phyloP scores from a whole-genome alignment of 208 protist genomes.

The Acanthamoeba castellanii region DNA sequence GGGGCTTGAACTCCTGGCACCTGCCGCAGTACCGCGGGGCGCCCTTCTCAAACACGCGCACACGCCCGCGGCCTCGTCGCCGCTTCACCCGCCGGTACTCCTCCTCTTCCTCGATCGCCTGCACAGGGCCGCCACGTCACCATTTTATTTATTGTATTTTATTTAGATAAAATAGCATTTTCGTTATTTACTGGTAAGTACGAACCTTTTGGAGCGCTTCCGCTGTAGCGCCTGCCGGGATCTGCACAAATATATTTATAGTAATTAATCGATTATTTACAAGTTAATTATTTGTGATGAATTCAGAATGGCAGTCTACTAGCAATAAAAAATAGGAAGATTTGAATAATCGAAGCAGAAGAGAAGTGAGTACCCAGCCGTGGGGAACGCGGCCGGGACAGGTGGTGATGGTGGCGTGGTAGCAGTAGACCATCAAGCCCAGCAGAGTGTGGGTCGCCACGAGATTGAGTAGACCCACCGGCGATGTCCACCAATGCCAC shows the following conservation, averaged over 20 bases:
- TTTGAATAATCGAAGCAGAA: too few species aligned
- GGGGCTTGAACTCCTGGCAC: slow-evolving; percentile 72
- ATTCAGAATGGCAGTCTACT: not conserved
- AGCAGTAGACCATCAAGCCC: slow-evolving; percentile 17
- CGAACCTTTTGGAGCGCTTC: slow-evolving; percentile 9
- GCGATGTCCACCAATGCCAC: not conserved
- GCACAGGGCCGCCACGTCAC: not conserved
- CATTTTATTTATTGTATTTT: not conserved
- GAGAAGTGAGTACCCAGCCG: not conserved
- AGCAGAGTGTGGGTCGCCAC: not conserved
- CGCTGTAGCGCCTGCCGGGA: not conserved
- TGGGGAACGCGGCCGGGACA: not conserved
- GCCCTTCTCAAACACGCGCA: not conserved
- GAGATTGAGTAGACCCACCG: not conserved
- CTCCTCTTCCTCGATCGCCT: slow-evolving; percentile 28
- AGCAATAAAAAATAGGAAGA: too few species aligned
- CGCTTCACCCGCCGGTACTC: not conserved
- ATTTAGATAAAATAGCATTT: not conserved
- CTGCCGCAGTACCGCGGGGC: slow-evolving; percentile 47
- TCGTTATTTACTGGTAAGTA: too few species aligned
- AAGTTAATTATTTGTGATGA: not conserved
- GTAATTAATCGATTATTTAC: not conserved
- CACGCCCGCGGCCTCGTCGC: not conserved
- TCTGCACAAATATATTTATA: not conserved
- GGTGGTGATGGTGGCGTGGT: not conserved